Evolutionary conservation across 306 rosid genomes (phyloP).

Genomic region (Coriaria nepalensis): DNA sequence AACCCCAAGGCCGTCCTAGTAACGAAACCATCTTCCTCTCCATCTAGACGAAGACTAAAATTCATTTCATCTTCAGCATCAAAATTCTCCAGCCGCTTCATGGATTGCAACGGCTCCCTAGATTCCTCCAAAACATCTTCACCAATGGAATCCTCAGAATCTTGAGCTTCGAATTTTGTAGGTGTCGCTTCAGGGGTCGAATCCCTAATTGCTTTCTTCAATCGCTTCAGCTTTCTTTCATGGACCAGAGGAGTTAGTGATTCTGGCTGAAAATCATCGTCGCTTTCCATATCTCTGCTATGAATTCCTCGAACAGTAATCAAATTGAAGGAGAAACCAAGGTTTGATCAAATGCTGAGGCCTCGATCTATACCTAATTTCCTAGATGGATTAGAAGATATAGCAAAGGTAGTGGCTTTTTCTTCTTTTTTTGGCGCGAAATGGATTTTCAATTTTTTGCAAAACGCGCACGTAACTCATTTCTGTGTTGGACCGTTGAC

Average conservation of each 20-base stretch:
- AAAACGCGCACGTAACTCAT: too few relatives aligned
- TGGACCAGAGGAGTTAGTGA: constrained; percentile 35
- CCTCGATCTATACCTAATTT: too few relatives aligned
- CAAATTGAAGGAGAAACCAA: not conserved
- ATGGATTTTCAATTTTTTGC: too few relatives aligned
- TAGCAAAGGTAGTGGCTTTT: too few relatives aligned
- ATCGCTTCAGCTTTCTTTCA: constrained; percentile 54
- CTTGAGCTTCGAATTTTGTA: constrained; percentile 11
- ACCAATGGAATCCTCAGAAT: not conserved
- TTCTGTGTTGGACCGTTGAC: too few relatives aligned
- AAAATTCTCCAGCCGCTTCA: constrained; percentile 14
- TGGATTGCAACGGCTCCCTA: constrained; percentile 8
- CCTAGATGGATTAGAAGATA: too few relatives aligned
- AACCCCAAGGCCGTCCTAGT: constrained; percentile 50
- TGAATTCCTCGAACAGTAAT: constrained; percentile 5
- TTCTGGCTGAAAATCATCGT: constrained; percentile 38
- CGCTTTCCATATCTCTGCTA: constrained; percentile 63
- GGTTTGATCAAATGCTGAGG: too few relatives aligned
- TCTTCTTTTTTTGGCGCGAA: too few relatives aligned
- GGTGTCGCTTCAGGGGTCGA: constrained; percentile 11
- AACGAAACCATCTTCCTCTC: constrained; percentile 16
- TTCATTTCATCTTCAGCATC: constrained; percentile 7
- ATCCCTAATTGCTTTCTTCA: constrained; percentile 52
- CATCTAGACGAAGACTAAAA: constrained; percentile 4
- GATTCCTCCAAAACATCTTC: constrained; percentile 18